A percentile compares a stretch with the other conserved stretches of the same genome.
Conservation (phyloP, 768 basidiomycete genomes). For the Sutorius australiensis region DNA sequence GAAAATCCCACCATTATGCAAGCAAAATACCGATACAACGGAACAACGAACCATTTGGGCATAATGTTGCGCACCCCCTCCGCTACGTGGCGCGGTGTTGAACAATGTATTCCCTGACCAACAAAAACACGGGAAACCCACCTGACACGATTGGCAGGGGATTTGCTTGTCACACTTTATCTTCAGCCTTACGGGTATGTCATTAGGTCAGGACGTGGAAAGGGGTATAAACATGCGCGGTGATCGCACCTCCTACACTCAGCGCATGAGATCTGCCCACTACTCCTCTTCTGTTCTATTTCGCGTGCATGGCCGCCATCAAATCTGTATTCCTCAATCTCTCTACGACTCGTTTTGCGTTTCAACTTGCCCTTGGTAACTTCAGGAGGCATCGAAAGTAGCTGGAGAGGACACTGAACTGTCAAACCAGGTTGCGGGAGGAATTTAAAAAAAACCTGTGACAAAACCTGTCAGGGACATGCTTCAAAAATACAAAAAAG, state of each 20-base stretch:
- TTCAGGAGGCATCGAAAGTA: constrained; percentile 51
- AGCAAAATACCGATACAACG: neutral
- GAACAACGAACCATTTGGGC: constrained; percentile 59
- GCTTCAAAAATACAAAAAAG: neutral
- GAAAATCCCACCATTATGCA: neutral
- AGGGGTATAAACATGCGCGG: constrained; percentile 33
- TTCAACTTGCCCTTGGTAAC: constrained; percentile 48
- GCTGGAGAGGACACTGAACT: constrained; percentile 3
- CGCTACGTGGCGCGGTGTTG: constrained; percentile 36
- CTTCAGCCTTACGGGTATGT: constrained; percentile 51
- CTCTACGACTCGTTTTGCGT: constrained; percentile 46
- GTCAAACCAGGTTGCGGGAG: constrained; percentile 16
- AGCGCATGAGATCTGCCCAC: constrained; percentile 75
- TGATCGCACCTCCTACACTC: constrained; percentile 77
- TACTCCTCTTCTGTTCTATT: constrained; percentile 68
- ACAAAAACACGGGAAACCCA: constrained; percentile 24
- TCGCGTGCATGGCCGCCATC: constrained; percentile 58
- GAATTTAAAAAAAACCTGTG: constrained; percentile 26
- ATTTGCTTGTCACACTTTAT: constrained; percentile 83
- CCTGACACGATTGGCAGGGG: constrained; percentile 74
- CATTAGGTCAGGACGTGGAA: constrained; percentile 23
- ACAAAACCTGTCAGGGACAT: constrained; percentile 9
- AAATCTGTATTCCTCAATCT: constrained; percentile 47
- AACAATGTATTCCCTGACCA: neutral
- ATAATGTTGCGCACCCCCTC: constrained; percentile 64